These are phyloP conservation scores for Funneliformis caledonium DNA, from an alignment of 371 early-diverging fungal species.

Conservation along the genomic window DNA sequence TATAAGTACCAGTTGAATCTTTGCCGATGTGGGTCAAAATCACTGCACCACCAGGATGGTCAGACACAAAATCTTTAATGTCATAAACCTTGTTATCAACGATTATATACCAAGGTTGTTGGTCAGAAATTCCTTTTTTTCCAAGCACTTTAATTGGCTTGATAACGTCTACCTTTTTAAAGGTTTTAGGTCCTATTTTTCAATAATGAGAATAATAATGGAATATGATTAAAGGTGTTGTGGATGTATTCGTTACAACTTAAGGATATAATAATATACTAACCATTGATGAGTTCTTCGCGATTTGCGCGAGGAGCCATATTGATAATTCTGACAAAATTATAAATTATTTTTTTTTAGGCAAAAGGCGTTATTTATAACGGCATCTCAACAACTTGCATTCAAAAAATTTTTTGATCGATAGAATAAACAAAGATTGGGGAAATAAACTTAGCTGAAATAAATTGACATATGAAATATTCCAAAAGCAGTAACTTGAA, in stretches of 20 bases:
- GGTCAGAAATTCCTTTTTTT: not conserved
- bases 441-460: too few species aligned
- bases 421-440: too few species aligned
- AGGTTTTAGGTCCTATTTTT: slow-evolving; percentile 19
- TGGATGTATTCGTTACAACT: not conserved
- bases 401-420: too few species aligned
- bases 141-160: not conserved
- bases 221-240: too few species aligned
- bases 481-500: not conserved
- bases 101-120: slow-evolving; percentile 57
- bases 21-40: slow-evolving; percentile 79
- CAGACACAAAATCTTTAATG: slow-evolving; percentile 77
- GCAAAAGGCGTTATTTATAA: too few species aligned
- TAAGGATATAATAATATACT: not conserved
- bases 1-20: slow-evolving; percentile 76
- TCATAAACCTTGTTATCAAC: slow-evolving; percentile 88
- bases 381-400: too few species aligned
- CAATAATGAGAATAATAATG: not conserved
- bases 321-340: not conserved
- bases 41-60: slow-evolving; percentile 88
- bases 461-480: not conserved
- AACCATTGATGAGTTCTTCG: not conserved
- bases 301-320: not conserved
- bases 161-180: not conserved
- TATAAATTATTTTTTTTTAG: too few species aligned